phyloP scores from a whole-genome alignment of 805 yeast species.

The Scheffersomyces amazonensis region DNA sequence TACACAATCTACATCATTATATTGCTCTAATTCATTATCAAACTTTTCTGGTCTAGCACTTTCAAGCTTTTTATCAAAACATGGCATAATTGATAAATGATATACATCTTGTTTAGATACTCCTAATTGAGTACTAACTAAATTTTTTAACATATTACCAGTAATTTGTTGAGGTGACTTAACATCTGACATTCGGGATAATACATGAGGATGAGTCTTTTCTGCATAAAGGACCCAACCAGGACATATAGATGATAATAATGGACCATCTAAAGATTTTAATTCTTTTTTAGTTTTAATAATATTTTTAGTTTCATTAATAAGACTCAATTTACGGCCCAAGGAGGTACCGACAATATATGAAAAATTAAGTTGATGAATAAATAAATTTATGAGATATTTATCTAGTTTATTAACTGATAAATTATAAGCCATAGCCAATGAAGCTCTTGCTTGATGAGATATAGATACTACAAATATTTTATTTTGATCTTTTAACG shows the following conservation, averaged over 20 bases:
- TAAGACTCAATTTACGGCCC: constrained; percentile 68
- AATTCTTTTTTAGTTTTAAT: constrained; percentile 31
- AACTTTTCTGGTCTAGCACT: constrained; percentile 79
- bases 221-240: constrained; percentile 97
- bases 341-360: constrained; percentile 82
- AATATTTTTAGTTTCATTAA: constrained; percentile 41
- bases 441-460: constrained; percentile 82
- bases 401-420: constrained; percentile 58
- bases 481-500: constrained; percentile 38
- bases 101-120: constrained; percentile 48
- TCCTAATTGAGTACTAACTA: constrained; percentile 30
- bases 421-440: constrained; percentile 65
- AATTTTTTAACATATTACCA: constrained; percentile 67
- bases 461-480: constrained; percentile 73
- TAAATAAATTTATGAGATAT: constrained; percentile 56
- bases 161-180: constrained; percentile 95
- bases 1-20: constrained; percentile 84
- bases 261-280: constrained; percentile 37
- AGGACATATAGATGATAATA: constrained; percentile 79
- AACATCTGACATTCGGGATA: constrained; percentile 67
- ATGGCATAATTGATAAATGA: constrained; percentile 91
- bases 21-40: constrained; percentile 16
- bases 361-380: constrained; percentile 59
- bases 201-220: constrained; percentile 85
- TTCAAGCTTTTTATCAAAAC: constrained; percentile 94